Evolutionary conservation across 345 rosid species (phyloP).

Genomic region (Hibiscus syriacus): DNA sequence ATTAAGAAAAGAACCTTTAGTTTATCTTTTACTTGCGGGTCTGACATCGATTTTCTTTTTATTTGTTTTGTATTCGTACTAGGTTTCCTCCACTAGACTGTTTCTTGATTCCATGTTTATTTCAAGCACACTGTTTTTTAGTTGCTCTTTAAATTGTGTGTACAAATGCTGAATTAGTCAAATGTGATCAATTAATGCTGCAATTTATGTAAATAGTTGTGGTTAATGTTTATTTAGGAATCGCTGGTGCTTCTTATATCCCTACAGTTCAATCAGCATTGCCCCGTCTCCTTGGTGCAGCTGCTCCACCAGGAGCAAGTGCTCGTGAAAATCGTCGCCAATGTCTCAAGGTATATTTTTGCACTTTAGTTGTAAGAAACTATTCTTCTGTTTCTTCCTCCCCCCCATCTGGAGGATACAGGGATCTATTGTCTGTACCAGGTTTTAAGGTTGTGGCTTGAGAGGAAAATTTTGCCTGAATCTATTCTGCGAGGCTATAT

Average conservation of each 20-base stretch:
- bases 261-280: slow-evolving; percentile 84
- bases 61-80: background rate
- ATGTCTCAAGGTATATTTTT: slow-evolving; percentile 69
- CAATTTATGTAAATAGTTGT: background rate
- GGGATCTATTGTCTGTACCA: slow-evolving; percentile 18
- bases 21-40: background rate
- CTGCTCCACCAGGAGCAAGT: no score
- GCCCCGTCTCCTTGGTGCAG: slow-evolving; percentile 89
- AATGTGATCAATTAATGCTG: background rate
- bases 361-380: background rate
- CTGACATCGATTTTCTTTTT: background rate
- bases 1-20: background rate
- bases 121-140: background rate
- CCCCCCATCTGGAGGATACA: background rate
- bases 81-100: background rate
- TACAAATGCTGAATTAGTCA: background rate
- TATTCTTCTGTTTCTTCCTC: slow-evolving; percentile 8
- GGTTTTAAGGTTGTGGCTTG: slow-evolving; percentile 91
- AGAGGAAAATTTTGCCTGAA: slow-evolving; percentile 82
- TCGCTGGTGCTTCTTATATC: slow-evolving; percentile 75
- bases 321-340: slow-evolving; percentile 96
- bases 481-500: slow-evolving; percentile 64
- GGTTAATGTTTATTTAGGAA: slow-evolving; percentile 36
- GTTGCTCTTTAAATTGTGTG: background rate
- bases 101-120: background rate